These are phyloP conservation scores for Colletotrichum tamarilloi DNA, from an alignment of 2,329 filamentous ascomycete species.

Conservation along the genomic window DNA sequence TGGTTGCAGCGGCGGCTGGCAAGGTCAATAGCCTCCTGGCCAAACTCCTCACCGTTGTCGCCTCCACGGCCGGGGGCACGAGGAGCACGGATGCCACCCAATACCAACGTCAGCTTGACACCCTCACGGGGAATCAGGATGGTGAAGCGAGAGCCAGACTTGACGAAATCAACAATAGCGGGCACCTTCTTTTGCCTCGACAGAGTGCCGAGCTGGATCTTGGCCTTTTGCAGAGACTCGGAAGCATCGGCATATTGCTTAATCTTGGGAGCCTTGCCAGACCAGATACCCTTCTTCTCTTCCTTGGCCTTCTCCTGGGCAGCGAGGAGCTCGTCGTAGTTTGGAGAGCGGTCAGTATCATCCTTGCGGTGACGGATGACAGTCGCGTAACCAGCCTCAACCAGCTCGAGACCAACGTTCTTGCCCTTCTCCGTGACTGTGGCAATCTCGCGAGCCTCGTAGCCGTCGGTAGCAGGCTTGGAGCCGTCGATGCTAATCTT, in stretches of 20 bases:
- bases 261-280: constrained; percentile 83
- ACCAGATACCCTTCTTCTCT: constrained; percentile 95
- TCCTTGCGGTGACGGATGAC: constrained; percentile 96
- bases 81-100: constrained; percentile 92
- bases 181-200: constrained; percentile 93
- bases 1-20: constrained; percentile 90
- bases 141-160: constrained; percentile 95
- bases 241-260: constrained; percentile 91
- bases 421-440: constrained; percentile 86
- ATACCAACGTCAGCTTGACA: constrained; percentile 93
- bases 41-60: constrained; percentile 89
- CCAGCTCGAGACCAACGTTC: constrained; percentile 84
- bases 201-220: constrained; percentile 88
- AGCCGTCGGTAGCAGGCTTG: constrained; percentile 89
- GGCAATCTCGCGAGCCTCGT: constrained; percentile 93
- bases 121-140: constrained; percentile 92
- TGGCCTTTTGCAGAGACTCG: constrained; percentile 93
- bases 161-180: constrained; percentile 95
- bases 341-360: constrained; percentile 91
- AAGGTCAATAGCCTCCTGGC: constrained; percentile 93
- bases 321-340: constrained; percentile 89
- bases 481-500: constrained; percentile 90
- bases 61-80: constrained; percentile 82
- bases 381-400: constrained; percentile 93
- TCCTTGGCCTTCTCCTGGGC: constrained; percentile 87